Percentiles rank a stretch among this genome's conserved stretches.
These are phyloP conservation scores for Glonium stellatum DNA, from an alignment of 495 filamentous ascomycete species.

Conservation along the genomic window DNA sequence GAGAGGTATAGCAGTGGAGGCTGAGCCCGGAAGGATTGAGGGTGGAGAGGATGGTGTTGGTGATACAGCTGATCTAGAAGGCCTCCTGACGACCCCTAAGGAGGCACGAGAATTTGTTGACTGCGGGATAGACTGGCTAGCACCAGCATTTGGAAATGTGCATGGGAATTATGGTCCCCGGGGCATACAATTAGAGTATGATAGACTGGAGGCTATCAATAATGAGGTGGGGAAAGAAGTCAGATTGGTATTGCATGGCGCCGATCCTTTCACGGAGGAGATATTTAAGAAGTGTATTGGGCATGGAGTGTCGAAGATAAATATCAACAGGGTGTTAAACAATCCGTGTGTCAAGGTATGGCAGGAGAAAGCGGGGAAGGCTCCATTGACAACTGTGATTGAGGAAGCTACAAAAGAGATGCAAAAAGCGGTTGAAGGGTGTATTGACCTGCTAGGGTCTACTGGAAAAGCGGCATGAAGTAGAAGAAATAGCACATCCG, in stretches of 20 bases:
- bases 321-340: conserved; percentile 80
- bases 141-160: conserved; percentile 80
- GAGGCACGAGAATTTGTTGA: conserved; percentile 69
- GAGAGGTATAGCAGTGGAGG: conserved; percentile 70
- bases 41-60: conserved; percentile 78
- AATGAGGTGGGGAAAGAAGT: conserved; percentile 55
- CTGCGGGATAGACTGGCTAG: conserved; percentile 76
- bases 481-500: no score
- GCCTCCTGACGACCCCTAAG: conserved; percentile 67
- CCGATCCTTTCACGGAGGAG: conserved; percentile 64
- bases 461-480: conserved; percentile 63
- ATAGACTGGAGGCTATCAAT: conserved; percentile 57
- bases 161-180: conserved; percentile 74
- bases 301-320: conserved; percentile 67
- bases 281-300: conserved; percentile 63
- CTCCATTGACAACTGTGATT: conserved; percentile 59
- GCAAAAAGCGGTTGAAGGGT: conserved; percentile 67
- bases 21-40: conserved; percentile 75
- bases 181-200: conserved; percentile 68
- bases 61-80: conserved; percentile 69
- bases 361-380: conserved; percentile 57
- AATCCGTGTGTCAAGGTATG: conserved; percentile 58
- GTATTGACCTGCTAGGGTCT: conserved; percentile 65
- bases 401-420: conserved; percentile 66
- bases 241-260: conserved; percentile 67